These are phyloP conservation scores for Barbatosphaeria neglecta DNA, from an alignment of 495 filamentous ascomycete species.

Conservation along the genomic window DNA sequence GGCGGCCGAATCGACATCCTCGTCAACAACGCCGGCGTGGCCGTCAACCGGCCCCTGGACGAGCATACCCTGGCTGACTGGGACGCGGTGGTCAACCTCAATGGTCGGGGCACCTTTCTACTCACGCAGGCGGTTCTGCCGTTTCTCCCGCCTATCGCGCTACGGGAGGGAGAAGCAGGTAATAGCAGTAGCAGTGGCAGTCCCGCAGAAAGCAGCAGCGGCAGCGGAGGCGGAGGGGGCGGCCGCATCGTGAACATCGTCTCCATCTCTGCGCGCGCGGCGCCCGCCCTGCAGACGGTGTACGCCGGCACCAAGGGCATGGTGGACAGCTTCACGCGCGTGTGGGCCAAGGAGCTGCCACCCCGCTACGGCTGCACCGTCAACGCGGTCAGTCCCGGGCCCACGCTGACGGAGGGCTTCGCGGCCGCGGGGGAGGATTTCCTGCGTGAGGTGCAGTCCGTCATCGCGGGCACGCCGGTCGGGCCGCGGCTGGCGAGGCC, in stretches of 20 bases:
- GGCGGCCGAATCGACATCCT: not conserved
- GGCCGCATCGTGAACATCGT: not conserved
- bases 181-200: too few relatives aligned
- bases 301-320: not conserved
- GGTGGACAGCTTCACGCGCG: not conserved
- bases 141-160: too few relatives aligned
- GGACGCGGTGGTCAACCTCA: not conserved
- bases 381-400: not conserved
- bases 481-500: not conserved
- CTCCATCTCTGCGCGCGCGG: not conserved
- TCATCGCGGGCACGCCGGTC: not conserved
- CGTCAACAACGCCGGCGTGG: slow-evolving; percentile 6
- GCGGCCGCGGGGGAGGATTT: not conserved
- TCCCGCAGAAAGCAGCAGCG: too few relatives aligned
- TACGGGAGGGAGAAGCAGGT: too few relatives aligned
- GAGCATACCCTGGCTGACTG: not conserved
- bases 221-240: too few relatives aligned
- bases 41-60: not conserved
- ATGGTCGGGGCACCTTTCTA: not conserved
- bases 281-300: not conserved
- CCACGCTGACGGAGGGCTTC: not conserved
- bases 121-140: not conserved
- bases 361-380: not conserved
- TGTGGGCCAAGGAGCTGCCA: not conserved
- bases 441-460: not conserved